phyloP scores from a whole-genome alignment of 805 yeast species.

The Yamadazyma endophytica region DNA sequence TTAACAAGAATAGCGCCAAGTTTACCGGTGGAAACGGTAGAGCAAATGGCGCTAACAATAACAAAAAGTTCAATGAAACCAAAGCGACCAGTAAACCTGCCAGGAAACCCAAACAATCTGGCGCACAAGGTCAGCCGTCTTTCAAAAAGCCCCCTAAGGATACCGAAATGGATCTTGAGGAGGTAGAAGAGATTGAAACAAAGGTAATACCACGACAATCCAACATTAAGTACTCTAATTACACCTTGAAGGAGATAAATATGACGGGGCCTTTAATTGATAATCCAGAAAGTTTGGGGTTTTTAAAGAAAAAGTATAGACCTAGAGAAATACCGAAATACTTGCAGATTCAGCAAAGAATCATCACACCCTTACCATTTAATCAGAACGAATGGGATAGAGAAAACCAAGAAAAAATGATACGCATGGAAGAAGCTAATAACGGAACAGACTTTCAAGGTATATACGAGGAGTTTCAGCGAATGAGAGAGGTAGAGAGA shows the following conservation, averaged over 20 bases:
- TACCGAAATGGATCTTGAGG: slow-evolving; percentile 1
- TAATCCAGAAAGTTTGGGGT: slow-evolving; percentile 27
- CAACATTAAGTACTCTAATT: slow-evolving; percentile 16
- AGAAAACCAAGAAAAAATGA: slow-evolving; percentile 64
- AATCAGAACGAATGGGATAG: slow-evolving; percentile 62
- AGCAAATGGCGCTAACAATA: not conserved
- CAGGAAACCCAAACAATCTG: not conserved
- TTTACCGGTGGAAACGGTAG: not conserved
- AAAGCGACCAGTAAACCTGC: slow-evolving; percentile 1
- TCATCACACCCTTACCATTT: slow-evolving; percentile 29
- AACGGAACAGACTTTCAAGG: slow-evolving; percentile 59
- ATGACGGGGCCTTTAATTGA: slow-evolving; percentile 27
- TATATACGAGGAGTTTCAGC: slow-evolving; percentile 70
- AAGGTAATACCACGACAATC: slow-evolving; percentile 18
- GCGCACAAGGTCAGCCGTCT: not conserved
- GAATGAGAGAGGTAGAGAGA: slow-evolving; percentile 72
- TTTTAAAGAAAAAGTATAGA: slow-evolving; percentile 13
- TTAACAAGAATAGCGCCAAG: not conserved
- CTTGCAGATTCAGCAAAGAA: slow-evolving; percentile 31
- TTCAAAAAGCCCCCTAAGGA: not conserved
- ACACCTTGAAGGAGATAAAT: slow-evolving; percentile 15
- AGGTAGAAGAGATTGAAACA: slow-evolving; percentile 5
- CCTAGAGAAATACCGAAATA: slow-evolving; percentile 33
- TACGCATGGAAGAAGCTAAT: slow-evolving; percentile 41
- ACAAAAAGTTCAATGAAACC: not conserved